Evolutionary conservation across 495 filamentous ascomycete genomes (phyloP).

Genomic region (Daldinia grandis): DNA sequence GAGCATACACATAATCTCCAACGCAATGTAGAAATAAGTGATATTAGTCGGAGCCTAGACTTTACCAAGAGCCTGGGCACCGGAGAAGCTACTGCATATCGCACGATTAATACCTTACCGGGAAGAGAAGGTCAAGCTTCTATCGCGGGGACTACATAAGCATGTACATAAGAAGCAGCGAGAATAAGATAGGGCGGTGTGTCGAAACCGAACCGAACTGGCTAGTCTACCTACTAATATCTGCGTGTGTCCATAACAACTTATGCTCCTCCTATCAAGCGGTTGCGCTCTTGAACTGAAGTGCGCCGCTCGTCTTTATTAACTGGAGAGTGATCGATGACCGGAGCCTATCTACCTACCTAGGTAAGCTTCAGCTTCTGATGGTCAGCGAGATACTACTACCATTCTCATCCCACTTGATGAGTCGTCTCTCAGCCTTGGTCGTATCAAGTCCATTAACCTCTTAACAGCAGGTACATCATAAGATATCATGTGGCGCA

Average conservation of each 20-base stretch:
- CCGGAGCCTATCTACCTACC: no score
- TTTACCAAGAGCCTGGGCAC: constrained; percentile 37
- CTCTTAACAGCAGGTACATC: neutral
- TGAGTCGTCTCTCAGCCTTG: neutral
- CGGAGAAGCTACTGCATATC: constrained; percentile 10
- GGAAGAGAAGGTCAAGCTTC: constrained; percentile 28
- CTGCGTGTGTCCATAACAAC: neutral
- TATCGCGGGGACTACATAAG: neutral
- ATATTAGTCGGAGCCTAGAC: constrained; percentile 7
- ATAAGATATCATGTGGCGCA: constrained; percentile 5
- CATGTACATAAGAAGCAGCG: no score
- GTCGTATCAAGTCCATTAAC: neutral
- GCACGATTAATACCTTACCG: neutral
- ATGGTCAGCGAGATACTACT: neutral
- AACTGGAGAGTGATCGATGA: neutral
- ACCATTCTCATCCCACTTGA: neutral
- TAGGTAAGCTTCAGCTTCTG: neutral
- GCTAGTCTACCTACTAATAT: neutral
- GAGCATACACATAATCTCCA: neutral
- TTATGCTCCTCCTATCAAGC: neutral
- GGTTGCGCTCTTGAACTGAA: neutral
- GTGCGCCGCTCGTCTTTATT: neutral
- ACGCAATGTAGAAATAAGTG: neutral
- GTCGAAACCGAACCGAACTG: neutral
- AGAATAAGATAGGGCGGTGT: neutral